Evolutionary conservation across 2,329 filamentous ascomycete genomes (phyloP), one percentile per base, ranked within the genome.

Genomic region (Apiospora rasikravindrae): DNA sequence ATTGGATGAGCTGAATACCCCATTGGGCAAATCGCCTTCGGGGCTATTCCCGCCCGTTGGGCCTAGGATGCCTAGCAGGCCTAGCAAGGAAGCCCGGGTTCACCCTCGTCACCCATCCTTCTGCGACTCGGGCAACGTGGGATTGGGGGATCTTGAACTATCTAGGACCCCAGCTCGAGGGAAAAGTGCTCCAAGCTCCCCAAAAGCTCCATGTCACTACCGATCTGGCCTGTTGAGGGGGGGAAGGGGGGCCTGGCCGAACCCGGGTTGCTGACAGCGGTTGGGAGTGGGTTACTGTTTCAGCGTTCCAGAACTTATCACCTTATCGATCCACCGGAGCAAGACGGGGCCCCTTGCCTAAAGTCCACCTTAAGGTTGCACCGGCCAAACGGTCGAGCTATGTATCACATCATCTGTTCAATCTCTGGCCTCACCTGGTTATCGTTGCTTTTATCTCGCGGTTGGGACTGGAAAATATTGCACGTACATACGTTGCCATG

Each of bases 231-330:
- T 2, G 29, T 16, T 24, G 51, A 19, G 13, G 51, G 51, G 51
- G 16, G 6, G 6, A 5, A 24, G 51, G 51, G 16, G 6, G 6
- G 14, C 51, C 16, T 57, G 51, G 51, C 13, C n/a, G n/a, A n/a
- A n/a, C n/a, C n/a, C n/a, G n/a, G n/a, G n/a, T 22, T 57, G 14
- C 13, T 57, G 53, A 61, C 53, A 61, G 29, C 53, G 53, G 53
- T 37, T 61, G 53, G 53, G 16, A 61, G 53, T 61, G 53, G 53
- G 26, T 22, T 37, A 61, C 29, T 61, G 53, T 61, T 61, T 61
- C 53, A 61, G 53, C 33, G 26, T 61, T 22, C 53, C 7, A 61
- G 29, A 33, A 49, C 16, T 8, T 7, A 57, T 37, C 33, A 37
- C 33, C 33, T 26, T 24, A 37, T 33, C 53, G 29, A 37, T 29